Evolutionary conservation across 495 filamentous ascomycete species (phyloP).

Genomic region (Stereocaulon alpinum): DNA sequence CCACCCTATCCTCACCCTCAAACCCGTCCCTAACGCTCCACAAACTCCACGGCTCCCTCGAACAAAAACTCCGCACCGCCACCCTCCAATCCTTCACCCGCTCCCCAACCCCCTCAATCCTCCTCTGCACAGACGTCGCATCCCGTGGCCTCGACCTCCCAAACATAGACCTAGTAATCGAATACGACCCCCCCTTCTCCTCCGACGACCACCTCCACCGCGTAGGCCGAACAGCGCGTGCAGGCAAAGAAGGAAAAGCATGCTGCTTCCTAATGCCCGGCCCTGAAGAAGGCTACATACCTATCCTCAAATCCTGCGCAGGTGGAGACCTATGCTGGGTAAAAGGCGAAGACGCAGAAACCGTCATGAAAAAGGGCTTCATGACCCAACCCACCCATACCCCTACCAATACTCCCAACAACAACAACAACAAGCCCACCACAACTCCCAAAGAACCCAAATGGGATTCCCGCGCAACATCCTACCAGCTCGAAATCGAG

Average conservation of each 20-base stretch:
- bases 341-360: constrained; percentile 45
- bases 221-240: constrained; percentile 87
- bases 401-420: constrained; percentile 17
- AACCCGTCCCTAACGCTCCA: constrained; percentile 56
- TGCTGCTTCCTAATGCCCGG: constrained; percentile 84
- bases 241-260: constrained; percentile 80
- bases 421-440: constrained; percentile 27
- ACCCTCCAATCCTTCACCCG: constrained; percentile 69
- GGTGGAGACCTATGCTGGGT: constrained; percentile 40
- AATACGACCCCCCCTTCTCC: constrained; percentile 90
- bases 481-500: constrained; percentile 68
- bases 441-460: constrained; percentile 31
- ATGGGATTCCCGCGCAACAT: constrained; percentile 62
- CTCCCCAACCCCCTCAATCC: constrained; percentile 54
- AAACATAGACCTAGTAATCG: constrained; percentile 84
- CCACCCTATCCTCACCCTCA: constrained; percentile 38
- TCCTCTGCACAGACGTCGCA: constrained; percentile 91
- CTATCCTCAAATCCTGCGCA: constrained; percentile 52
- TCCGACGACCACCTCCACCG: constrained; percentile 87
- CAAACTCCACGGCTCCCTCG: constrained; percentile 86
- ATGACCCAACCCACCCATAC: constrained; percentile 30
- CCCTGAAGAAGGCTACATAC: constrained; percentile 78
- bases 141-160: constrained; percentile 90
- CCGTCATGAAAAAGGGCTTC: constrained; percentile 53
- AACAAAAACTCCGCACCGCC: constrained; percentile 73